Evolutionary conservation across 2,329 filamentous ascomycete species (phyloP), one percentile per base, ranked within the genome.

Genomic region (Hortaea sp.): DNA sequence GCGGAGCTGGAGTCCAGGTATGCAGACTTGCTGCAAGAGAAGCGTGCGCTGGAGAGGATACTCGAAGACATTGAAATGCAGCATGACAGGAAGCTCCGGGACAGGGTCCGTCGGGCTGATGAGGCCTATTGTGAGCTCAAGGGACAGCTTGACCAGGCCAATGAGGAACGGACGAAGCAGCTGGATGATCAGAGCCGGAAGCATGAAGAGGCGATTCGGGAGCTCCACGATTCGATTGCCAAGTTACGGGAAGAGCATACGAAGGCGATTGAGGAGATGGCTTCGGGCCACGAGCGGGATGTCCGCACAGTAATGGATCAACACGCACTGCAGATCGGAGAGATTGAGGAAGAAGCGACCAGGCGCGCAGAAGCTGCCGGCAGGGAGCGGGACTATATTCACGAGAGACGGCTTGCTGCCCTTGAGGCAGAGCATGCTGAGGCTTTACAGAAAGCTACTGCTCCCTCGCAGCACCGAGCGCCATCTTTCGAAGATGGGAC

Each of bases 121-220:
- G 49, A 47, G 7, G 49, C 51, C 29, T 52, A 56, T 29, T 43
- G 41, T 11, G 55, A 54, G n/a, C 48, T 57, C 13, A 52, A 51
- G 42, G 39, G 28, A 7, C 46, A 42, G 5, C 49, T 46, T n/a
- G 20, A 11, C 28, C 55, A 56, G 38, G 44, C 52, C 12, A 54
- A 54, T 32, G 50, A 53, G 31, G 40, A 39, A 7, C 50, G 53
- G 32, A 31, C 45, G 41, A 42, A n/a, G 10, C 31, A 47, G n/a
- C 27, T 39, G 7, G 13, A 29, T 11, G 32, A 38, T 12, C 40
- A 47, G 30, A 32, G n/a, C 5, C 10, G 29, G 31, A 47, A 43
- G 34, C 45, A 47, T 13, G 41, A 43, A n/a, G 6, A 37, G 12
- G 13, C 13, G 1, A 3, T 12, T 6, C 10, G 27, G 6, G 45